Evolutionary conservation across 306 rosid species (phyloP).

Genomic region (Canavalia gladiata): DNA sequence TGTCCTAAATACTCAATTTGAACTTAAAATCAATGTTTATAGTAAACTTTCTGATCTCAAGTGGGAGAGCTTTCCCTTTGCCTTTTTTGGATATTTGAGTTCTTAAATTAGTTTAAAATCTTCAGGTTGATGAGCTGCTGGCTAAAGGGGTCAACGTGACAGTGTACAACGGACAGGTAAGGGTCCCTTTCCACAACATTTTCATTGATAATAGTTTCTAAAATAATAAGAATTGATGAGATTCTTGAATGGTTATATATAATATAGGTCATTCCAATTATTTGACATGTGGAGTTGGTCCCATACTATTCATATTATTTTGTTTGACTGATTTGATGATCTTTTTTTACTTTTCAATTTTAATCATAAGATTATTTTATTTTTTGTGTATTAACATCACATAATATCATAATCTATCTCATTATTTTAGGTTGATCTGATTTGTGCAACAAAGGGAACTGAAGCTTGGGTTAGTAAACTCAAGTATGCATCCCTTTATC

Average conservation of each 20-base stretch:
- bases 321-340: constrained; percentile 28
- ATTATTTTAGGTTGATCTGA: constrained; percentile 75
- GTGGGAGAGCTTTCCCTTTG: background rate
- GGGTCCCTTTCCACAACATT: constrained; percentile 32
- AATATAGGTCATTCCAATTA: background rate
- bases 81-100: constrained; percentile 2
- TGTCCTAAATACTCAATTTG: background rate
- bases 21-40: background rate
- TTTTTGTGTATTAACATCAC: background rate
- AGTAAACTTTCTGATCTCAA: background rate
- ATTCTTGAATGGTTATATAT: constrained; percentile 15
- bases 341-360: constrained; percentile 22
- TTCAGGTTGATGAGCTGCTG: constrained; percentile 84
- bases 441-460: constrained; percentile 88
- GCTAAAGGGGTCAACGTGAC: constrained; percentile 87
- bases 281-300: constrained; percentile 21
- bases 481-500: constrained; percentile 58
- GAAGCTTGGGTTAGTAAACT: constrained; percentile 90
- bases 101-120: background rate
- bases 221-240: constrained; percentile 25
- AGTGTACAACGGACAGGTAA: constrained; percentile 90
- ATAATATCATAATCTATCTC: constrained; percentile 33
- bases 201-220: background rate
- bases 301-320: constrained; percentile 17
- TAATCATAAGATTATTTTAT: background rate